These are phyloP conservation scores for Murraya paniculata DNA, from an alignment of 345 rosid genomes.

Conservation along the genomic window DNA sequence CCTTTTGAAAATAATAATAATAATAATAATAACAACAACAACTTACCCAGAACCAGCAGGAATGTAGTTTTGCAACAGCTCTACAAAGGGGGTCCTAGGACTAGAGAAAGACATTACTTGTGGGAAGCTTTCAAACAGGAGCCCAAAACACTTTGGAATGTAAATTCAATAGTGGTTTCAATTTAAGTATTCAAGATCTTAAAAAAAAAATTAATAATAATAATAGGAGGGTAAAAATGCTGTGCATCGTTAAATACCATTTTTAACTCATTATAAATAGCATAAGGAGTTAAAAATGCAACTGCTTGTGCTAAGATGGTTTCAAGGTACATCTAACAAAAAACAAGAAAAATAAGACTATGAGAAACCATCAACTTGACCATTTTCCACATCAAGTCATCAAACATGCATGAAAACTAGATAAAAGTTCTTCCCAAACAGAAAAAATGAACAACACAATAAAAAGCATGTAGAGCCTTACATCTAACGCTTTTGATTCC, in stretches of 20 bases:
- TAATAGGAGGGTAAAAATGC: background rate
- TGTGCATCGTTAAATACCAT: background rate
- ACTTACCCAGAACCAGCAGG: background rate
- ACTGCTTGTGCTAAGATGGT: background rate
- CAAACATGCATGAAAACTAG: background rate
- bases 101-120: background rate
- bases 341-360: background rate
- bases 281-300: background rate
- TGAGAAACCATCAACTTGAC: background rate
- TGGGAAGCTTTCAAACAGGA: background rate
- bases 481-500: slow-evolving; percentile 63
- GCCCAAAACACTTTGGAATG: background rate
- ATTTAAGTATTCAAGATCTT: background rate
- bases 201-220: background rate
- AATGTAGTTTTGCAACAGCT: background rate
- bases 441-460: background rate
- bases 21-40: background rate
- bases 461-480: slow-evolving; percentile 24
- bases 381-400: background rate
- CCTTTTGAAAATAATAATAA: no score
- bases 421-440: background rate
- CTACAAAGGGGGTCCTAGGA: background rate
- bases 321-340: background rate
- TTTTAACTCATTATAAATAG: background rate
- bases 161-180: background rate